Base-by-base conservation (phyloP, 768 basidiomycete genomes). In the Tricholoma terreum region DNA sequence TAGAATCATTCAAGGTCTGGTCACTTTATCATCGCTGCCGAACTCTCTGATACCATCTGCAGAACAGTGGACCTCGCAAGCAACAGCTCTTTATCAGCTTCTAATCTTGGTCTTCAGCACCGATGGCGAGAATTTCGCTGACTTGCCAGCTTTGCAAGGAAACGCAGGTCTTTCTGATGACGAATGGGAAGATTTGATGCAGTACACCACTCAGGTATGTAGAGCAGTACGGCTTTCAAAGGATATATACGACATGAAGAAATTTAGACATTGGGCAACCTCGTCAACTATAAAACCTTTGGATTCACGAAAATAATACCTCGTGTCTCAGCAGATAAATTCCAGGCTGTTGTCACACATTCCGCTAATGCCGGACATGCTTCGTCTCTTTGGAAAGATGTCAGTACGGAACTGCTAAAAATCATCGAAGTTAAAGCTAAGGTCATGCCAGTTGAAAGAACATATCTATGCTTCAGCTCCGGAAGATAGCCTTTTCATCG, bases 261-360 rank as follows among this genome's bases (percentile, higher is more conserved):
- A 46, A 46, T 24, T 17, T 31, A 81, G 80, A 80, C 80, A 12
- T 63, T 87, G 57, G 82, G 80, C 67, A 86, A 86, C 66, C 75
- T 87, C 19, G 81, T 83, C 21, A 93, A 93, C 71, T 92, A 85
- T 73, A 90, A 84, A 68, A 81, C 79, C 2, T 94, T 94, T 60
- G 92, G 92, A 1, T 89, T 88, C 65, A 90, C 89, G 42, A 94
- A 95, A 74, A 88, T 95, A 62, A 67, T 92, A 49, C 92, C 93
- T 19, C 86, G 93, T 19, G 64, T 90, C 46, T 64, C 83, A 2
- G 64, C 77, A 21, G 78, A 75, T 14, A 84, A 82, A 63, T 92
- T 95, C 65, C 81, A 78, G 38, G 77, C 75, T 6, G 83, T 89
- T 33, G 76, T 93, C 15, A 70, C 75, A 17, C 75, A 77, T 6